These are phyloP conservation scores for Rugonectria rugulosa DNA, from an alignment of 2,329 filamentous ascomycete genomes.

Conservation along the genomic window DNA sequence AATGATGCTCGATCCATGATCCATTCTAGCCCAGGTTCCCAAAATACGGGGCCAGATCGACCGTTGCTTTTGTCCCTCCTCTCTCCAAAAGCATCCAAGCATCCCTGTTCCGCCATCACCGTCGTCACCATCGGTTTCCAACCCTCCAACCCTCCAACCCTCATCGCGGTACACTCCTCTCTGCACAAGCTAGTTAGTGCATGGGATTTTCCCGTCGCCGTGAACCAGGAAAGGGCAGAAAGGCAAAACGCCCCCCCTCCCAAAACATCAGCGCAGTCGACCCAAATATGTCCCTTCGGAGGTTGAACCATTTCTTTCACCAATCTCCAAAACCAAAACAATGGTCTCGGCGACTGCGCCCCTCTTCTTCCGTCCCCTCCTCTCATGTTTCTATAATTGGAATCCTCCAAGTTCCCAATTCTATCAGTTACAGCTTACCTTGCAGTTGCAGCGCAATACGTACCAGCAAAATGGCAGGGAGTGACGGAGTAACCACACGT, in stretches of 20 bases:
- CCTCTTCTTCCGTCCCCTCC: no score
- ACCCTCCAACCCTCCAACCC: no score
- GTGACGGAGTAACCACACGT: no score
- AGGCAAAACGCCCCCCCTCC: no score
- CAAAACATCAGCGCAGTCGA: no score
- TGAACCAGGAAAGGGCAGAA: no score
- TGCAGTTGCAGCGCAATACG: not conserved
- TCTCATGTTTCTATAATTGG: constrained; percentile 13
- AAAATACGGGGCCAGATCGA: constrained; percentile 3
- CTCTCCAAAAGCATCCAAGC: no score
- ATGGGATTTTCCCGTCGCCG: no score
- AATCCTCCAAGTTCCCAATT: not conserved
- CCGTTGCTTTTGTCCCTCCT: constrained; percentile 2
- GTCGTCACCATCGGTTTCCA: no score
- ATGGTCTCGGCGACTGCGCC: not conserved
- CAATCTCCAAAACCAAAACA: not conserved
- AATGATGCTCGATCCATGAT: not conserved
- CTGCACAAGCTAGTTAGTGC: no score
- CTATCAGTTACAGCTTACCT: not conserved
- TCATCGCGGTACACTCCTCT: no score
- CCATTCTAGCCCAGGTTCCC: not conserved
- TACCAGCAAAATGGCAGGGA: not conserved
- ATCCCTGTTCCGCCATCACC: constrained; percentile 9
- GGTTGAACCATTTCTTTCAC: not conserved
- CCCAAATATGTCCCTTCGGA: not conserved